phyloP scores from a whole-genome alignment of 805 yeast species.

The Tetrapisispora fleetii region DNA sequence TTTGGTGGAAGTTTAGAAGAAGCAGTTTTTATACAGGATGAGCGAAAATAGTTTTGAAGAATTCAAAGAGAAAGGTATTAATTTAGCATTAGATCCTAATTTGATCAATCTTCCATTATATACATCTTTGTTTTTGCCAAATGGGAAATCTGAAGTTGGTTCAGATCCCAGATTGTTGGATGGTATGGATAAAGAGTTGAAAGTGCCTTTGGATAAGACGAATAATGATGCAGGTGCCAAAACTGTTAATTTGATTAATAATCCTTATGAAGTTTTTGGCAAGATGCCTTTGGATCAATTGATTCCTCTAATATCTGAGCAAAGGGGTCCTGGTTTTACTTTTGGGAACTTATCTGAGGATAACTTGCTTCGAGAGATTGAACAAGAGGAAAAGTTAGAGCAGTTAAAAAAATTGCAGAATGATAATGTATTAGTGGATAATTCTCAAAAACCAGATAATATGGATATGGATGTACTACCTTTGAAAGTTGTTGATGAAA shows the following conservation, averaged over 20 bases:
- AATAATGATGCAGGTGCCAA: background rate
- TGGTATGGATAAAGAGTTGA: background rate
- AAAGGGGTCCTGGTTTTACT: constrained; percentile 37
- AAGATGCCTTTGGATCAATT: constrained; percentile 41
- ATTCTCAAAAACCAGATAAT: constrained; percentile 1
- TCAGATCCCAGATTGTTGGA: background rate
- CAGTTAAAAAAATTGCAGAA: background rate
- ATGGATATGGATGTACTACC: constrained; percentile 2
- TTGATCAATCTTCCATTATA: constrained; percentile 16
- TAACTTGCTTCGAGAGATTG: constrained; percentile 37
- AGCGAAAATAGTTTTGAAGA: background rate
- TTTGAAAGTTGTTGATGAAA: background rate
- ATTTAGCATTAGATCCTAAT: constrained; percentile 28
- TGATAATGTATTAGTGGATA: background rate
- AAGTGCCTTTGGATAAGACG: background rate
- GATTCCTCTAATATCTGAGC: constrained; percentile 48
- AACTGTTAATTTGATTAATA: constrained; percentile 12
- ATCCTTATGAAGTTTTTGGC: constrained; percentile 26
- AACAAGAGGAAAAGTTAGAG: constrained; percentile 4
- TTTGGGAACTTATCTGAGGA: constrained; percentile 50
- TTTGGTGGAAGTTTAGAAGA: background rate
- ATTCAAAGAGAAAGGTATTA: constrained; percentile 12
- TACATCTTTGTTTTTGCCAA: background rate
- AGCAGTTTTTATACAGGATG: background rate
- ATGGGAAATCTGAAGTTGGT: background rate